These are phyloP conservation scores for Calvatia gigantea DNA, from an alignment of 768 basidiomycete species.

Conservation along the genomic window DNA sequence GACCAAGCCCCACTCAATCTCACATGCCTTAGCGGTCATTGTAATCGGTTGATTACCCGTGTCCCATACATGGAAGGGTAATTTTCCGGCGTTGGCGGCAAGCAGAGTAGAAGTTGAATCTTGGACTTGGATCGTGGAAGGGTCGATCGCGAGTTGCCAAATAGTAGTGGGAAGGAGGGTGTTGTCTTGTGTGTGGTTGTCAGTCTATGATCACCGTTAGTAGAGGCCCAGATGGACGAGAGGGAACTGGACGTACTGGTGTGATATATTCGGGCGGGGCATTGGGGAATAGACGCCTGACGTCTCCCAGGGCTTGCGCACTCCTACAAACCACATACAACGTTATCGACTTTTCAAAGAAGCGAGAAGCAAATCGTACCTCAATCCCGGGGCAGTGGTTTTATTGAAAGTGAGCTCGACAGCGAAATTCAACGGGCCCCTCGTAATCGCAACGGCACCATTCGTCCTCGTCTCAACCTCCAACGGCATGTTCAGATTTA, in stretches of 20 bases:
- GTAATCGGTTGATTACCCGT: conserved; percentile 34
- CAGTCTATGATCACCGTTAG: conserved; percentile 25
- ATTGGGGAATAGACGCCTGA: conserved; percentile 30
- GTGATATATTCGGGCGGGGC: conserved; percentile 33
- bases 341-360: not conserved
- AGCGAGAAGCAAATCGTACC: conserved; percentile 19
- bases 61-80: conserved; percentile 40
- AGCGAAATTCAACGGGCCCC: conserved; percentile 36
- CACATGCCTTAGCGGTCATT: conserved; percentile 35
- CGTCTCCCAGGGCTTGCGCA: conserved; percentile 32
- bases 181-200: conserved; percentile 35
- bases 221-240: not conserved
- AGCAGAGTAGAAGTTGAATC: conserved; percentile 24
- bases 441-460: conserved; percentile 33
- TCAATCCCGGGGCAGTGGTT: conserved; percentile 29
- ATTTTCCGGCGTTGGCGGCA: conserved; percentile 9
- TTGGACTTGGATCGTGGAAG: conserved; percentile 28
- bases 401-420: conserved; percentile 32
- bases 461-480: conserved; percentile 31
- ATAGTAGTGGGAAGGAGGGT: conserved; percentile 34
- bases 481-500: conserved; percentile 30
- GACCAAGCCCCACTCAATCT: conserved; percentile 33
- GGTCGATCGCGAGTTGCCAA: conserved; percentile 39
- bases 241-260: conserved; percentile 22
- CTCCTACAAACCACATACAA: conserved; percentile 23